Evolutionary conservation across 345 rosid species (phyloP).

Genomic region (Noccaea bulbosa): DNA sequence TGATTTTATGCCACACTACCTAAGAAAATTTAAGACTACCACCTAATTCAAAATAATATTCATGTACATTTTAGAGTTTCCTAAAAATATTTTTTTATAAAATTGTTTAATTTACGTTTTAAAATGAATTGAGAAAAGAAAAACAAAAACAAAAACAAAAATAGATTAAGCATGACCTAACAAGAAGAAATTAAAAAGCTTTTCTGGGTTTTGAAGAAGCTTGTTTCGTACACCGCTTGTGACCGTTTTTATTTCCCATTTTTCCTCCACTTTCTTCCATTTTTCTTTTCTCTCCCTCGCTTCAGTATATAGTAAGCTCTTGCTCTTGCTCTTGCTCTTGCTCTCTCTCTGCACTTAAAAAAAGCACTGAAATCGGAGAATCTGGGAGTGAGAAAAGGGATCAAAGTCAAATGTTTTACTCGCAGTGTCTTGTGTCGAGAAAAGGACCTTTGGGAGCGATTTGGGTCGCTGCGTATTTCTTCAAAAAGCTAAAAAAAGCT

Average conservation of each 20-base stretch:
- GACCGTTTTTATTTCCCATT: constrained; percentile 39
- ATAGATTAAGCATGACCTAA: constrained; percentile 18
- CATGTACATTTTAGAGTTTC: neutral
- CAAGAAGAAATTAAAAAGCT: neutral
- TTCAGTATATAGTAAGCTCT: constrained; percentile 31
- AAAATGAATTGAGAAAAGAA: neutral
- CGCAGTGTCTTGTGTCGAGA: constrained; percentile 59
- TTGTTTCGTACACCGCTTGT: constrained; percentile 43
- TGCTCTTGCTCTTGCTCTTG: constrained; percentile 3
- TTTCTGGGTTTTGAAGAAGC: constrained; percentile 25
- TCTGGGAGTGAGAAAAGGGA: neutral
- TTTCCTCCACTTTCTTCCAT: neutral
- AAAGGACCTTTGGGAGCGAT: constrained; percentile 73
- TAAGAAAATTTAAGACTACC: neutral
- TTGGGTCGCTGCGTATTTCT: constrained; percentile 88
- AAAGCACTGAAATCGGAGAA: neutral
- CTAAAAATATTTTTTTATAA: neutral
- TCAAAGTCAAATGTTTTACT: constrained; percentile 54
- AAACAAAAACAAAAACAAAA: neutral
- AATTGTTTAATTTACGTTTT: neutral
- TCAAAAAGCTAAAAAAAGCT: constrained; percentile 71
- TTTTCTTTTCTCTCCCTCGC: constrained; percentile 25
- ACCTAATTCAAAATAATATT: neutral
- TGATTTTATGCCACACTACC: constrained; percentile 1
- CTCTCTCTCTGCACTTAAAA: constrained; percentile 3